Base-by-base conservation (phyloP, 2,329 filamentous ascomycete genomes). In the Tolypocladium amazonense region DNA sequence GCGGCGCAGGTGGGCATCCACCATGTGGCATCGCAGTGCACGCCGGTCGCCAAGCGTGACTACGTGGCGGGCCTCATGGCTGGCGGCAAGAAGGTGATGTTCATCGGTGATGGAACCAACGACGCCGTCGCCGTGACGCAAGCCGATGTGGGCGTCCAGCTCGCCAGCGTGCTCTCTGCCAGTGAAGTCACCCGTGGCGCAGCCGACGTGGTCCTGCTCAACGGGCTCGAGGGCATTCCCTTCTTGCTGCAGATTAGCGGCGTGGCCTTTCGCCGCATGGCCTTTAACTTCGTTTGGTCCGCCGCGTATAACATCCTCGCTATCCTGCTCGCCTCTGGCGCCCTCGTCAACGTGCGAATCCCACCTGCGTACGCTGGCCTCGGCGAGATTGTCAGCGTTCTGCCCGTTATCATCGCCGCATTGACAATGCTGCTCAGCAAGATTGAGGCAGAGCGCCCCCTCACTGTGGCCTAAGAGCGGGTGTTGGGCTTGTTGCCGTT, bases 81-180 rank as follows among this genome's bases (percentile, higher is more conserved):
- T 23, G 35, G 63, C 23, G 65, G 63, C n/a, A 67, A 65, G 35
- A 60, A 53, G 30, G 77, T 84, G 59, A 71, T 87, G 59, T 88
- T 88, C 70, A 76, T 80, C 47, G 85, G 85, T 38, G 85, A 88
- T 64, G 85, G 85, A 14, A 85, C 82, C 9, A 88, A 88, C 66
- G 85, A 88, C 65, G 82, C 85, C 0, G 75, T 81, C 5, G 85
- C 85, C 1, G 75, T 88, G 4, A 80, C 83, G 3, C 78, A 82
- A 64, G 83, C 86, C 30, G 75, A 80, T 43, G 75, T 88, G n/a
- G 85, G 84, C 41, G 75, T 86, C 0, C 81, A 86, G 60, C 77
- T 88, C 62, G 77, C 77, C 60, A 75, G 76, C 59, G 77, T 72
- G 47, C 62, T 65, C 7, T 68, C 67, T 4, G 65, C 68, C n/a